A percentile compares a stretch with the other conserved stretches of the same genome.
phyloP scores from a whole-genome alignment of 306 rosid genomes.

The Medicago arabica region DNA sequence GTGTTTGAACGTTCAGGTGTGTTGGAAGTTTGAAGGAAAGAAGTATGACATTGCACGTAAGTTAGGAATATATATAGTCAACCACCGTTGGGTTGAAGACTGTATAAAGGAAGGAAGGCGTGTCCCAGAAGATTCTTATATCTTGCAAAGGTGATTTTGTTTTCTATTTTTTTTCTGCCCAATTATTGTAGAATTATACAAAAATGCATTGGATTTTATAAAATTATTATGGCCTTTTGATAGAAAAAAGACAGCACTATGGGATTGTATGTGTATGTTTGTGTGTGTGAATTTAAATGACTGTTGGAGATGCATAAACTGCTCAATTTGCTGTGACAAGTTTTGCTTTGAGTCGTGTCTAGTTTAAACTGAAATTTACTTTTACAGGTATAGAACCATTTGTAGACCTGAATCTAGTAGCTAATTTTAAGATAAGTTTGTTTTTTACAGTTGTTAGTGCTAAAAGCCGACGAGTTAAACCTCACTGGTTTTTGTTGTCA shows the following conservation, averaged over 20 bases:
- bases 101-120: slow-evolving; percentile 75
- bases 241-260: slow-evolving; percentile 5
- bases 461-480: background rate
- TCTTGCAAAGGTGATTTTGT: slow-evolving; percentile 58
- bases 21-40: slow-evolving; percentile 77
- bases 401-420: background rate
- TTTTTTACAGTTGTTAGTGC: background rate
- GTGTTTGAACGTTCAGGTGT: slow-evolving; percentile 57
- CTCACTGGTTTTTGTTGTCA: slow-evolving; percentile 14
- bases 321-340: background rate
- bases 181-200: background rate
- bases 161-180: background rate
- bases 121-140: slow-evolving; percentile 72
- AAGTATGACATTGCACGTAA: slow-evolving; percentile 67
- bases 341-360: slow-evolving; percentile 2
- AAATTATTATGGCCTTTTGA: background rate
- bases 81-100: slow-evolving; percentile 91
- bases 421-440: background rate
- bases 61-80: slow-evolving; percentile 55
- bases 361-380: slow-evolving; percentile 4
- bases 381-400: slow-evolving; percentile 14
- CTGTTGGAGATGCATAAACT: slow-evolving; percentile 12
- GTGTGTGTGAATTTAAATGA: slow-evolving; percentile 11
- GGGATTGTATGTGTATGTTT: background rate
- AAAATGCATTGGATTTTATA: slow-evolving; percentile 14